Base-by-base conservation (phyloP, 2,329 filamentous ascomycete species). In the Alternaria hordeiaustralica region DNA sequence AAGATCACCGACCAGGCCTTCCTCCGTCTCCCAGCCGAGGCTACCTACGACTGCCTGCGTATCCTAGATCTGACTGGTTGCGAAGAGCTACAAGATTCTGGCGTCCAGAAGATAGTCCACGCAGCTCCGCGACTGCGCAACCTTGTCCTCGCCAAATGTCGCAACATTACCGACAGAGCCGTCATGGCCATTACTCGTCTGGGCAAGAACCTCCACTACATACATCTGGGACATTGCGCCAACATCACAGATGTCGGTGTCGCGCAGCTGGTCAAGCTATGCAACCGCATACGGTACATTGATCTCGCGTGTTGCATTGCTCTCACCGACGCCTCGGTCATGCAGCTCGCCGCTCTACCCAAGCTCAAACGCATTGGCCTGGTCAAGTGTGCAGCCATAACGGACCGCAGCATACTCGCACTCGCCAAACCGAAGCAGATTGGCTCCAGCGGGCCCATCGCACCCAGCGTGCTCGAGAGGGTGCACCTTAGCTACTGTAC, bases 401-500 rank as follows among this genome's bases (percentile, higher is more conserved):
- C 96, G 0, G 93, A 99, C 77, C 87, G 88, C 26, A 97, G 94
- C 71, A 96, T 99, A 57, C 85, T 91, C 67, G 92, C 93, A 20
- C 84, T 98, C 68, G 94, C 95, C 8, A 89, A 89, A 69, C 89
- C 91, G 2, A 90, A 88, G 63, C 76, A 78, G 61, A 75, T 81
- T 26, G 55, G 83, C 51, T 85, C 83, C 71, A 88, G 86, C 71
- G 87, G 83, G 67, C 88, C 83, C 57, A 84, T 84, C 61, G 84
- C 85, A 20, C 86, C 86, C 62, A 94, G 91, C 73, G 86, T 88
- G 53, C 83, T 99, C 25, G 96, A 99, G 82, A 88, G 96, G 71
- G 96, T 99, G 10, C 96, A 99, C 84, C 86, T 99, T 43, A 97
- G 94, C 80, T 98, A 99, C 78, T 99, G 96, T 81, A 89, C 92